phyloP scores from a whole-genome alignment of 306 rosid genomes.

The Gastrolobium villosum region DNA sequence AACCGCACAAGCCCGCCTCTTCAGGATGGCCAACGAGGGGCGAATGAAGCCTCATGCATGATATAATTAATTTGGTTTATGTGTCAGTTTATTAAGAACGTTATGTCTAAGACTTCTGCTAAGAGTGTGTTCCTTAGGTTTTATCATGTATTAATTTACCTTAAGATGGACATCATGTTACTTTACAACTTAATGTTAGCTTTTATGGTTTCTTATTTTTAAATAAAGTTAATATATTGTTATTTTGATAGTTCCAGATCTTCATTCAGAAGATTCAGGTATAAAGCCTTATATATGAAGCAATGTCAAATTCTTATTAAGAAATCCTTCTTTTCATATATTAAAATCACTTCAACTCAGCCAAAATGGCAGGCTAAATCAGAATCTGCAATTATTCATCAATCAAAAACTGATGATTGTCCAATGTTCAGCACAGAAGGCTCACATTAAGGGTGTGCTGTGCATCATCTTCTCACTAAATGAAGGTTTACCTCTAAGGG shows the following conservation, averaged over 20 bases:
- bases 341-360: neutral
- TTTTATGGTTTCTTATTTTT: slow-evolving; percentile 46
- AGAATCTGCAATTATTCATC: slow-evolving; percentile 11
- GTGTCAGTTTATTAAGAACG: slow-evolving; percentile 38
- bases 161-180: slow-evolving; percentile 47
- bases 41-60: slow-evolving; percentile 67
- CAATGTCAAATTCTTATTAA: neutral
- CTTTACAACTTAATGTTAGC: slow-evolving; percentile 45
- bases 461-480: slow-evolving; percentile 34
- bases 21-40: slow-evolving; percentile 91
- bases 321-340: slow-evolving; percentile 10
- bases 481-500: slow-evolving; percentile 22
- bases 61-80: slow-evolving; percentile 35
- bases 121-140: slow-evolving; percentile 54
- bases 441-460: neutral
- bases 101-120: slow-evolving; percentile 42
- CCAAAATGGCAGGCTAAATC: slow-evolving; percentile 3
- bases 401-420: slow-evolving; percentile 33
- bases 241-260: slow-evolving; percentile 20
- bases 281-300: neutral
- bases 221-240: slow-evolving; percentile 42
- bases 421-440: neutral
- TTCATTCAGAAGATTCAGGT: slow-evolving; percentile 24
- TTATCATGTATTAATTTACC: slow-evolving; percentile 43
- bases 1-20: slow-evolving; percentile 72